A percentile compares a stretch with the other conserved stretches of the same genome.
phyloP scores from a whole-genome alignment of 257 asterid species.

The Solanum acaule region DNA sequence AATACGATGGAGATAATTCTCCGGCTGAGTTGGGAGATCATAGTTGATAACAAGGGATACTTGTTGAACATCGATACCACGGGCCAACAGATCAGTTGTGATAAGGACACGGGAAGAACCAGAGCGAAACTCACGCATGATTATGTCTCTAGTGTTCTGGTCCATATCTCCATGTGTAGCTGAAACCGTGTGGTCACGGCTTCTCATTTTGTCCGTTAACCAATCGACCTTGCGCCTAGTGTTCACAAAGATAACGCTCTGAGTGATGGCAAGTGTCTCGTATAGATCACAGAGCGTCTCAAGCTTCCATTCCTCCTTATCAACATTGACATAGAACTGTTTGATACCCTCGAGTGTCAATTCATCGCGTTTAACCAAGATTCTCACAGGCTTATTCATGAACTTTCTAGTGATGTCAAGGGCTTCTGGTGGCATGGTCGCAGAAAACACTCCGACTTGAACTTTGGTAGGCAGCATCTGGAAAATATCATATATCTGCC shows the following conservation, averaged over 20 bases:
- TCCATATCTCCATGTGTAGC: conserved; percentile 93
- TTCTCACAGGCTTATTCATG: conserved; percentile 71
- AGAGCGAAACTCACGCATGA: too few relatives aligned
- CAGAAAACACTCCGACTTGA: conserved; percentile 74
- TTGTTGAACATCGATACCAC: too few relatives aligned
- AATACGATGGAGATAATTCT: too few relatives aligned
- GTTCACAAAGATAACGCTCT: conserved; percentile 72
- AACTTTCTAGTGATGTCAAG: conserved; percentile 73
- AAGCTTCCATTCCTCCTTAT: conserved; percentile 71
- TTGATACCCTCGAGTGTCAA: conserved; percentile 71
- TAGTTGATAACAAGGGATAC: too few relatives aligned
- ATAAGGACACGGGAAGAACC: too few relatives aligned
- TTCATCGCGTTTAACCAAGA: conserved; percentile 74
- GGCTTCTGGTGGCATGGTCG: conserved; percentile 84
- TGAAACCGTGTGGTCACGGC: conserved; percentile 67
- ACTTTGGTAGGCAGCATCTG: conserved; percentile 65
- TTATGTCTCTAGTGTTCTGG: conserved; percentile 34
- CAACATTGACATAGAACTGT: conserved; percentile 66
- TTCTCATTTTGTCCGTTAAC: conserved; percentile 69
- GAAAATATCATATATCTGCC: conserved; percentile 65
- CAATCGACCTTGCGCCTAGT: conserved; percentile 77
- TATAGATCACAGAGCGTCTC: conserved; percentile 74
- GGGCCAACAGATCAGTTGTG: too few relatives aligned
- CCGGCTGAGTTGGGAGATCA: too few relatives aligned
- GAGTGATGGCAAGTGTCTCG: conserved; percentile 69